A percentile compares a stretch with the other conserved stretches of the same genome.
Evolutionary conservation across 257 asterid species (phyloP).

Genomic region (Salvia rosmarinus): DNA sequence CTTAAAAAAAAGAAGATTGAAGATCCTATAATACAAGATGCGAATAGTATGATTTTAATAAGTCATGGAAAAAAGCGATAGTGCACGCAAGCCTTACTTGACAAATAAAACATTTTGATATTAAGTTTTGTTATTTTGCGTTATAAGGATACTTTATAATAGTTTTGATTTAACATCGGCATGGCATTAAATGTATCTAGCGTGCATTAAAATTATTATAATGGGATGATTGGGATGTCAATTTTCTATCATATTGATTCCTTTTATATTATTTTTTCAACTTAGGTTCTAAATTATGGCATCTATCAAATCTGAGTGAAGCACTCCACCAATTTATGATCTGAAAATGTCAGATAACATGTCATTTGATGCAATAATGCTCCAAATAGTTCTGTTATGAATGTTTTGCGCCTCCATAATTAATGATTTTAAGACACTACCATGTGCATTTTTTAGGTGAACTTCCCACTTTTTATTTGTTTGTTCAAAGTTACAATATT

Average conservation of each 20-base stretch:
- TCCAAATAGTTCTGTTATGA: constrained; percentile 19
- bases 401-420: background rate
- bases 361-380: constrained; percentile 27
- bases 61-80: background rate
- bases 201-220: too few relatives aligned
- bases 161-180: too few relatives aligned
- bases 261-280: background rate
- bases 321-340: background rate
- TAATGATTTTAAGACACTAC: constrained; percentile 13
- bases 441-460: constrained; percentile 37
- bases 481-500: background rate
- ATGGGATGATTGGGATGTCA: too few relatives aligned
- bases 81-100: background rate
- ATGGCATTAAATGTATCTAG: too few relatives aligned
- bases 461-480: background rate
- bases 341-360: constrained; percentile 30
- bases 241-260: too few relatives aligned
- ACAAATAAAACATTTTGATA: background rate
- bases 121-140: too few relatives aligned
- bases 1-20: too few relatives aligned
- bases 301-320: background rate
- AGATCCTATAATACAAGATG: too few relatives aligned
- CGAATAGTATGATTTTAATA: background rate
- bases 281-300: background rate
- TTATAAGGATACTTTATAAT: too few relatives aligned